Evolutionary conservation across 78 protist species (phyloP).

Genomic region (Emiliania huxleyi): DNA sequence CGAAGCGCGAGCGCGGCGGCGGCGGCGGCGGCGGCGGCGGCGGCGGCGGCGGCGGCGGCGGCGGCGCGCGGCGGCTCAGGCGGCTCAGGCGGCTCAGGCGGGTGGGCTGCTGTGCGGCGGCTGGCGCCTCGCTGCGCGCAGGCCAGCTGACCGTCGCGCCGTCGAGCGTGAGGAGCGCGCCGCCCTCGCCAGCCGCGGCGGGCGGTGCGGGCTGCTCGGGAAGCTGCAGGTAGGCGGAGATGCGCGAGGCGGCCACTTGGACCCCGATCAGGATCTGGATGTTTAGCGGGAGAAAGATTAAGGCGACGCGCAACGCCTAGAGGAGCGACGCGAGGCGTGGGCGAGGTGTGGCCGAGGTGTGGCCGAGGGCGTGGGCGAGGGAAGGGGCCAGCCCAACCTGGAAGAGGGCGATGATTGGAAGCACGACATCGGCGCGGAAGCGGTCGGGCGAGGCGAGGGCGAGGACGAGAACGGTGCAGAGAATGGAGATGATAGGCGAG

Average conservation of each 20-base stretch:
- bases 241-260: neutral
- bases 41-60: neutral
- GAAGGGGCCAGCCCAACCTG: too few species aligned
- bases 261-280: neutral
- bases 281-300: neutral
- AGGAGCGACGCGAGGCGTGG: too few species aligned
- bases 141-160: neutral
- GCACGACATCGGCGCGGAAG: neutral
- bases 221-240: neutral
- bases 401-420: neutral
- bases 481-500: neutral
- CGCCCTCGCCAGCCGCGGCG: neutral
- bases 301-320: slow-evolving; percentile 4
- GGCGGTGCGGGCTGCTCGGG: neutral
- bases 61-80: neutral
- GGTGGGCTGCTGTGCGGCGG: neutral
- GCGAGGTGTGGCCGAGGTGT: too few species aligned
- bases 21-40: neutral
- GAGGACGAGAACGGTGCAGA: neutral
- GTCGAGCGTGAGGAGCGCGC: neutral
- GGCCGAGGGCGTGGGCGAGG: too few species aligned
- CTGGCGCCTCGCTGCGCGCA: too few species aligned
- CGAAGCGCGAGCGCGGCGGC: neutral
- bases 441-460: neutral
- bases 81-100: neutral